A percentile compares a stretch with the other conserved stretches of the same genome.
Evolutionary conservation across 225 moss, liverwort and hornwort species (phyloP).

Genomic region (Antitrichia curtipendula): DNA sequence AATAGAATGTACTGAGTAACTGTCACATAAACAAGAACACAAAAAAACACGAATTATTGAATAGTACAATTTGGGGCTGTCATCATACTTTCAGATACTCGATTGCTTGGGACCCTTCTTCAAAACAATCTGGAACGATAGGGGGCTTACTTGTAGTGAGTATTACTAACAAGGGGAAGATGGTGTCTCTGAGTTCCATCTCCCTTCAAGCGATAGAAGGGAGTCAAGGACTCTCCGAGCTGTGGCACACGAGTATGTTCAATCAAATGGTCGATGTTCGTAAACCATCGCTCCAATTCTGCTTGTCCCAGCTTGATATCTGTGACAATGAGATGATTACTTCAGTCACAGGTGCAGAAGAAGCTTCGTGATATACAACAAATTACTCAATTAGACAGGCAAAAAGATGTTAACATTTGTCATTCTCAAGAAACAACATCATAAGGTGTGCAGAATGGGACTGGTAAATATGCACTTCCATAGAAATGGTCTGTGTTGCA

Average conservation of each 20-base stretch:
- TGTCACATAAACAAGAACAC: constrained; percentile 3
- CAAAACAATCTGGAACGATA: neutral
- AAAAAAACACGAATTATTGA: neutral
- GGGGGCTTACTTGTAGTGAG: constrained; percentile 63
- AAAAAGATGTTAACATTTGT: neutral
- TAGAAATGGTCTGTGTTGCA: neutral
- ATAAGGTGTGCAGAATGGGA: neutral
- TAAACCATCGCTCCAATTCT: constrained; percentile 84
- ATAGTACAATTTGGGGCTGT: neutral
- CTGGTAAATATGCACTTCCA: neutral
- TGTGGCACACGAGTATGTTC: constrained; percentile 96
- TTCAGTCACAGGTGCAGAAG: neutral
- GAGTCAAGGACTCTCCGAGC: constrained; percentile 85
- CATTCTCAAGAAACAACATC: neutral
- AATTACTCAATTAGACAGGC: neutral
- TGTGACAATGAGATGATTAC: neutral
- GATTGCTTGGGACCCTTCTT: neutral
- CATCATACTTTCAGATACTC: neutral
- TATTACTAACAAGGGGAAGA: constrained; percentile 76
- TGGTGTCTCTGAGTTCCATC: constrained; percentile 65
- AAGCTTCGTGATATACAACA: neutral
- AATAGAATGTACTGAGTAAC: constrained; percentile 86
- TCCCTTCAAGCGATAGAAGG: constrained; percentile 79
- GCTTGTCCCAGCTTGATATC: constrained; percentile 68
- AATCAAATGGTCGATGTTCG: constrained; percentile 72